Base-by-base conservation (phyloP, 1,284 basidiomycete species). In the Cutaneotrichosporon sp. region DNA sequence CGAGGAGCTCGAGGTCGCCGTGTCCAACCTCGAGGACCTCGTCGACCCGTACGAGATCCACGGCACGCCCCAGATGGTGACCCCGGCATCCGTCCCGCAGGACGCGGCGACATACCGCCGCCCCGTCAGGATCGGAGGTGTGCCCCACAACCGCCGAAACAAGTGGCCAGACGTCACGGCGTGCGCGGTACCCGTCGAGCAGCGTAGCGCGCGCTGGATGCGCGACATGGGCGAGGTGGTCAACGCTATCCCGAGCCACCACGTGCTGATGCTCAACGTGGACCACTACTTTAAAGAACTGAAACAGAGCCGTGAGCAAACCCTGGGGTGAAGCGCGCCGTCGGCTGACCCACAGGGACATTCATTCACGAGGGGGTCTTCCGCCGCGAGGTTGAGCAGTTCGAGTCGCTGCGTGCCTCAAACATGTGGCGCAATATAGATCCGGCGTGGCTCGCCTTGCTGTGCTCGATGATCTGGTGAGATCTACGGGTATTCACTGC, bases 211-310 rank as follows among this genome's bases (percentile, higher is more conserved):
- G 4, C 24, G 25, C 18, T 50, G 47, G 47, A 31, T 31, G 47
- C 47, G 47, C 24, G 47, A 50, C 47, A 50, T 50, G 47, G 25
- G 16, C 27, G 47, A 50, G 27, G 18, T 50, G 10, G 27, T 50
- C 25, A 50, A 50, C 4, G 25, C 47, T 2, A 50, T 50, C 10
- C 47, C 47, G 14, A n/a, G 20, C 14, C 47, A 50, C 27, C 47
- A 50, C 18, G 25, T 50, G 24, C 47, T 50, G 16, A 50, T 27
- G 24, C 47, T 50, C 24, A 27, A 20, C 14, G 18, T 50, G 20
- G 47, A 50, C 27, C 47, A 50, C 25, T 50, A 50, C 47, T 50
- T 50, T 29, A 50, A 50, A 31, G 47, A 50, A 50, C 25, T 50
- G 25, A 50, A 50, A 27, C 47, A 50, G 25, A 29, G 47, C 27